Evolutionary conservation across 108 stramenopile genomes (phyloP), one percentile per base, ranked within the genome.

Genomic region (Ochromonas danica): DNA sequence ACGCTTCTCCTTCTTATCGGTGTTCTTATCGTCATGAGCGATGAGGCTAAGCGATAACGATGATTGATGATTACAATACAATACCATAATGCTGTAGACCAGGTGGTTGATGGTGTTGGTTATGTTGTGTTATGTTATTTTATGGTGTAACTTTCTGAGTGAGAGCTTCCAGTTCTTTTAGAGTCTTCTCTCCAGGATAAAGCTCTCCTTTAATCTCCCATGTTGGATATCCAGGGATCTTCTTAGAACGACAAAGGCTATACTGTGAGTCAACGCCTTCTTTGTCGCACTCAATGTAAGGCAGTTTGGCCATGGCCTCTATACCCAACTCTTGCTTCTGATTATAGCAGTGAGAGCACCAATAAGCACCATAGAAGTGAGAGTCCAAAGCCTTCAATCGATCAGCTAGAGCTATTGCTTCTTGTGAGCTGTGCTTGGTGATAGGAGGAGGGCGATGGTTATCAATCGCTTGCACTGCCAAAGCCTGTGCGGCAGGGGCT

Each of bases 341-440:
- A 85, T 94, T 91, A 63, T 91, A 94, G 72, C 95, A 96, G 71
- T 96, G 95, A 28, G 90, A 88, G 83, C 95, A 96, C 95, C 95
- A 96, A 81, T 91, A 95, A 42, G 95, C 95, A n/a, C 95, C 95
- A 72, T 88, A 96, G 91, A 96, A 91, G 61, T 79, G 85, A 2
- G 95, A 90, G 80, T 94, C 81, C 41, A 92, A 45, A 0, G 80
- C 45, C 72, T 89, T 81, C 43, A 96, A 80, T 40, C 88, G 82
- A n/a, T 79, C 71, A 0, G 89, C 89, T 14, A 96, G 75, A 17
- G 62, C 51, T 62, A 95, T 40, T 1, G 95, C 91, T 45, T 83
- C 85, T 1, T 65, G 62, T 25, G 91, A 88, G 1, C 90, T 90
- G 28, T 80, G 79, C 60, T 89, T 92, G 61, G 89, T 90, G 43